These are phyloP conservation scores for Schizophyllum commune DNA, from an alignment of 1,284 basidiomycete genomes.

Conservation along the genomic window DNA sequence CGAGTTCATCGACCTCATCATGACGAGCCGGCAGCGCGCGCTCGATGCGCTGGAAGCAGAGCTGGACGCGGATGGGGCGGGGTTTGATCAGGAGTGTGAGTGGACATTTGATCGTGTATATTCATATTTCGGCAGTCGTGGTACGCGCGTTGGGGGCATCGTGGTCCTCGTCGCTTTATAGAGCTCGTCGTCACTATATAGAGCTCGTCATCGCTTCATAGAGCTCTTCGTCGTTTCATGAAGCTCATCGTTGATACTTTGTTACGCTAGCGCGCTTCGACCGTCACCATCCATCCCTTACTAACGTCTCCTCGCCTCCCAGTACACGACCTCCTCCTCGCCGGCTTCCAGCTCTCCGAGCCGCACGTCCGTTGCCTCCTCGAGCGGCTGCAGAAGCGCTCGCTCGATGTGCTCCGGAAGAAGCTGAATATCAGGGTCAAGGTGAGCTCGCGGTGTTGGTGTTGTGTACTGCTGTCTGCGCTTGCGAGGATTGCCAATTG, in stretches of 20 bases:
- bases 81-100: slow-evolving; percentile 16
- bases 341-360: slow-evolving; percentile 17
- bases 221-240: too few relatives aligned
- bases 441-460: slow-evolving; percentile 2
- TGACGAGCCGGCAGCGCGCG: slow-evolving; percentile 14
- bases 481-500: too few relatives aligned
- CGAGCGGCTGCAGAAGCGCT: slow-evolving; percentile 9
- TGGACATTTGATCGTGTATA: too few relatives aligned
- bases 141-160: neutral
- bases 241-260: too few relatives aligned
- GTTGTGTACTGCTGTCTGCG: too few relatives aligned
- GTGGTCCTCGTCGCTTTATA: too few relatives aligned
- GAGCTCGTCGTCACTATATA: too few relatives aligned
- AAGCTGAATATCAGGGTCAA: slow-evolving; percentile 18
- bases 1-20: slow-evolving; percentile 13
- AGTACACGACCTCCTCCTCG: slow-evolving; percentile 19
- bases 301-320: neutral
- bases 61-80: slow-evolving; percentile 13
- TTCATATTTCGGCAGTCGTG: neutral
- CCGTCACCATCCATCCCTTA: too few relatives aligned
- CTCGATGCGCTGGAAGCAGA: slow-evolving; percentile 15
- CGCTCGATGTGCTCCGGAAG: slow-evolving; percentile 11
- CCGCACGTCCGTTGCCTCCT: slow-evolving; percentile 13
- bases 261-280: too few relatives aligned
- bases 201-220: too few relatives aligned